Percentiles rank a stretch among this genome's conserved stretches.
phyloP scores from a whole-genome alignment of 345 rosid genomes.

The Populus ilicifolia region DNA sequence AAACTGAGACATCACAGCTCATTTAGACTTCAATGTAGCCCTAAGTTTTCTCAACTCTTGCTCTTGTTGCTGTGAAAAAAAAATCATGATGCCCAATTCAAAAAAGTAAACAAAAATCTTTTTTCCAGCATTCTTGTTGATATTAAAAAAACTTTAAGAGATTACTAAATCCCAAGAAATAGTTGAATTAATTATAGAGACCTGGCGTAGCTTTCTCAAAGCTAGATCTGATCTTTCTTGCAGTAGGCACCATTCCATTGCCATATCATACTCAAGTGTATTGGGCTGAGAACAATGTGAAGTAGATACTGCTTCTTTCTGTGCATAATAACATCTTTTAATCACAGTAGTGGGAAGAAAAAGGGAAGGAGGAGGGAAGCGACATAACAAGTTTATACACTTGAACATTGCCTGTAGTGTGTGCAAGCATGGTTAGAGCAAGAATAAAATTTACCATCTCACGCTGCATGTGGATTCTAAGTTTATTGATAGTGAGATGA shows the following conservation, averaged over 20 bases:
- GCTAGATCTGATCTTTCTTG: conserved; percentile 41
- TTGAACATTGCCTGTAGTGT: not conserved
- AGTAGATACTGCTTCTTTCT: conserved; percentile 80
- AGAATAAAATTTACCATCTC: conserved; percentile 42
- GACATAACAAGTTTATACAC: not conserved
- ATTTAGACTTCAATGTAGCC: conserved; percentile 45
- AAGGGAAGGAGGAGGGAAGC: not conserved
- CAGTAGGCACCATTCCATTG: conserved; percentile 71
- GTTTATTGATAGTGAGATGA: conserved; percentile 51
- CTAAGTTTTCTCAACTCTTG: conserved; percentile 37
- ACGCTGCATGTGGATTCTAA: conserved; percentile 42
- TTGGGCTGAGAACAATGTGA: conserved; percentile 91
- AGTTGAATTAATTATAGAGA: conserved; percentile 4
- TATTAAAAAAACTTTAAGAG: not conserved
- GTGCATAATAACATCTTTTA: not conserved
- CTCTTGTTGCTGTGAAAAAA: conserved; percentile 52
- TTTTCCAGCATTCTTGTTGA: not conserved
- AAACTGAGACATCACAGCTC: conserved; percentile 8
- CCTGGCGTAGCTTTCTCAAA: conserved; percentile 45
- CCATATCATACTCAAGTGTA: conserved; percentile 81
- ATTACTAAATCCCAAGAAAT: not conserved
- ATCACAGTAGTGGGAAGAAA: not conserved
- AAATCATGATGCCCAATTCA: not conserved
- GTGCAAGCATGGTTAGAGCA: conserved; percentile 1
- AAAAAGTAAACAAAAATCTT: not conserved